Conservation (phyloP, 2,329 filamentous ascomycete species). For the Aureobasidium sp. region DNA sequence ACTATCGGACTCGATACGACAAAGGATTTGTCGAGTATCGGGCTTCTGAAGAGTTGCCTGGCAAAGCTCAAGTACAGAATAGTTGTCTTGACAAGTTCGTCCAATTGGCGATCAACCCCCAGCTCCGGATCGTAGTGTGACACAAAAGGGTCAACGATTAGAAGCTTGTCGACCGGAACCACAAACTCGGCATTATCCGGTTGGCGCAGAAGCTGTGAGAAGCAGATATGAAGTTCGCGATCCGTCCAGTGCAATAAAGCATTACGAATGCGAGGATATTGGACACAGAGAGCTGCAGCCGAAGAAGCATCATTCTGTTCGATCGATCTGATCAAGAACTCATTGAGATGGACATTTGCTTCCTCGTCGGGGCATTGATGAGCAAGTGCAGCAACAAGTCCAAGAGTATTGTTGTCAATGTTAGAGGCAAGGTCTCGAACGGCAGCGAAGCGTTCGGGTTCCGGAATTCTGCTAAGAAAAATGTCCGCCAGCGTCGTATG, state of each 20-base stretch:
- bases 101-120: background rate
- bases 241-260: constrained; percentile 16
- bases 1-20: constrained; percentile 1
- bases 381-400: constrained; percentile 12
- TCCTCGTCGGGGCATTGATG: constrained; percentile 16
- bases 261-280: constrained; percentile 17
- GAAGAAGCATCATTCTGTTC: constrained; percentile 17
- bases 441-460: constrained; percentile 4
- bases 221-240: constrained; percentile 5
- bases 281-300: constrained; percentile 19
- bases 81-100: constrained; percentile 2
- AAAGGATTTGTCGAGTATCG: background rate
- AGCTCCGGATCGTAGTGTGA: constrained; percentile 2
- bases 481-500: constrained; percentile 13
- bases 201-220: constrained; percentile 10
- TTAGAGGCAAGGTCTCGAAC: constrained; percentile 13
- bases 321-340: constrained; percentile 18
- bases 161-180: background rate
- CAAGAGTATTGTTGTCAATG: constrained; percentile 2
- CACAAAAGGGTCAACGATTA: constrained; percentile 4
- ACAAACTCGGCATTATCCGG: constrained; percentile 9
- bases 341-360: constrained; percentile 1
- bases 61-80: constrained; percentile 10
- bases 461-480: constrained; percentile 16
- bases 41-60: background rate